Conservation (phyloP, 2,329 filamentous ascomycete genomes). For the Aspergillus caelatus region DNA sequence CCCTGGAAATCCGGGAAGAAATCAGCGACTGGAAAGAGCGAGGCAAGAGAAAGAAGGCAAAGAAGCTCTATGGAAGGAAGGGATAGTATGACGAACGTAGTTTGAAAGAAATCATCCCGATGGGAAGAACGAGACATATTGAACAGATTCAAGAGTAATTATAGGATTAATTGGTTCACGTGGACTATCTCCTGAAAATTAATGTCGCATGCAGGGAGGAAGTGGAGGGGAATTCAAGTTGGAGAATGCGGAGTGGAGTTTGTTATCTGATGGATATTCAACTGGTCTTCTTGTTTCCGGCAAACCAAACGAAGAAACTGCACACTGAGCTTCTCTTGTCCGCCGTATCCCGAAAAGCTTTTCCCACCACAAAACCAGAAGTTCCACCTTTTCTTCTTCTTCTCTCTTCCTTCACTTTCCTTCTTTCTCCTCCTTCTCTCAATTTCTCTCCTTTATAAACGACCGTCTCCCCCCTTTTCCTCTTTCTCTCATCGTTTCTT, state of each 20-base stretch:
- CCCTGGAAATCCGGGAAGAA: slow-evolving; percentile 35
- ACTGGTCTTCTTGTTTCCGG: background rate
- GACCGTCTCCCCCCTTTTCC: slow-evolving; percentile 19
- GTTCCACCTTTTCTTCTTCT: slow-evolving; percentile 26
- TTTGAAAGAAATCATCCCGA: slow-evolving; percentile 87
- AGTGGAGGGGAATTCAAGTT: background rate
- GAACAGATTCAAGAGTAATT: background rate
- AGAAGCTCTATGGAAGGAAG: background rate
- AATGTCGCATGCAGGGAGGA: background rate
- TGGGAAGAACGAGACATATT: slow-evolving; percentile 70
- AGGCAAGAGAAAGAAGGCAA: background rate
- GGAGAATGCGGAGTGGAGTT: slow-evolving; percentile 3
- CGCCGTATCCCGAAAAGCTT: slow-evolving; percentile 35
- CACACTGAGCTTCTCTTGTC: slow-evolving; percentile 33
- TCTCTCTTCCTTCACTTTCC: slow-evolving; percentile 23
- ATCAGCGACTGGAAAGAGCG: slow-evolving; percentile 15
- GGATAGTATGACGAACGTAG: slow-evolving; percentile 64
- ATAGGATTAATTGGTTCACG: background rate
- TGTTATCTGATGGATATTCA: background rate
- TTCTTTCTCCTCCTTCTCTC: slow-evolving; percentile 25
- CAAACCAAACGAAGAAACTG: slow-evolving; percentile 29
- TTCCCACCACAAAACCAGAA: slow-evolving; percentile 31
- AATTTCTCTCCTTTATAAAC: slow-evolving; percentile 17
- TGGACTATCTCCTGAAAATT: background rate
- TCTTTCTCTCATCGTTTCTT: slow-evolving; percentile 29